Base-by-base conservation (phyloP, 352 stramenopile species). In the Phytophthora sp. region DNA sequence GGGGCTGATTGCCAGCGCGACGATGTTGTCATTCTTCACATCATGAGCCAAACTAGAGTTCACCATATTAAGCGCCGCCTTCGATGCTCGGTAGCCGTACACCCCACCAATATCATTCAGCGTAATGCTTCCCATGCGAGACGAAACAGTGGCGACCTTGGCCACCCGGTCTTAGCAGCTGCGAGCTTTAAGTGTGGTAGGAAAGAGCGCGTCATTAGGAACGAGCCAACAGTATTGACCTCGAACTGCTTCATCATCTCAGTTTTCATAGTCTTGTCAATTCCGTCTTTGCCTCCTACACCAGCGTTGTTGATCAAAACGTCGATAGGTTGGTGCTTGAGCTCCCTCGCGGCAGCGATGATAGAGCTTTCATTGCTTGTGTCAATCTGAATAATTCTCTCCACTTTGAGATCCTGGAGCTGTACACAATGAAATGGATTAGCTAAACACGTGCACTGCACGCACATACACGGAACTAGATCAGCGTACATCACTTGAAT, bases 71-170 rank as follows among this genome's bases (percentile, higher is more conserved):
- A 87, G 58, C 11, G 79, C 81, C 9, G 76, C 31, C 56, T 89
- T 89, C 34, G 72, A 85, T 35, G 80, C 66, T 27, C 76, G 67
- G 58, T 92, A 89, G 26, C 70, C 76, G 42, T 84, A 88, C 26
- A 61, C 35, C 17, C 56, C 65, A 24, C 79, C 66, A 5, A 31
- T 44, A 4, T 71, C 61, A 10, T 46, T 44, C 9, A 18, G 26
- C 5, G 34, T 39, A 17, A 88, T 74, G 39, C 74, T 84, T 26
- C 80, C 76, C 26, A 83, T 54, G 5, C 35, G 23, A n/a, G 72
- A 84, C 18, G 66, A 72, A 27, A 88, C 23, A 17, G 87, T 58
- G n/a, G 53, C 57, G 18, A 75, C 72, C 12, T 54, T 68, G n/a
- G 66, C 68, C 21, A 48, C 21, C 62, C 62, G 20, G 9, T 45